These are phyloP conservation scores for Chaetomiaceae sp. DNA, from an alignment of 2,329 filamentous ascomycete species.

Conservation along the genomic window DNA sequence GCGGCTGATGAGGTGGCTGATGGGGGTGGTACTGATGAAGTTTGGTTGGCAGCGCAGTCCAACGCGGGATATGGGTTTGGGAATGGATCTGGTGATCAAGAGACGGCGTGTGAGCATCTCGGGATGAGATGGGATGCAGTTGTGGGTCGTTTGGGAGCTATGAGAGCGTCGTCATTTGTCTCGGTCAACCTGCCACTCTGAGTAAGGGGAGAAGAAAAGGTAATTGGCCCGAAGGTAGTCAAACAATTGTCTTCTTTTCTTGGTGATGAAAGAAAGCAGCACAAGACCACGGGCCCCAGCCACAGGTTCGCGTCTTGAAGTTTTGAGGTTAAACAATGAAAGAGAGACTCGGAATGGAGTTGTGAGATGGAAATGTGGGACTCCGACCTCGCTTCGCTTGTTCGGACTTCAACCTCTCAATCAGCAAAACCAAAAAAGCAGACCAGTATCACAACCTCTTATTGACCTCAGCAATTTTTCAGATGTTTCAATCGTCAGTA, in stretches of 20 bases:
- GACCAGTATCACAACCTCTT: too few species aligned
- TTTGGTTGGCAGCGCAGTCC: not conserved
- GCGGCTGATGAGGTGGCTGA: not conserved
- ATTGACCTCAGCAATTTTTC: too few species aligned
- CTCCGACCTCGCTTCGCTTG: not conserved
- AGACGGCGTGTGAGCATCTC: not conserved
- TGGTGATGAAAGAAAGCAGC: too few species aligned
- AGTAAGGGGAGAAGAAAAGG: too few species aligned
- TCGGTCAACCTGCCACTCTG: not conserved
- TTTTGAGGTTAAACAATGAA: not conserved
- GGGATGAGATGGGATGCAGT: not conserved
- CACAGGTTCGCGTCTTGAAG: too few species aligned
- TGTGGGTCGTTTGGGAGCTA: not conserved
- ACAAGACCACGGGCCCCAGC: too few species aligned
- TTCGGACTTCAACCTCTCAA: not conserved
- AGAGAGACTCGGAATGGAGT: too few species aligned
- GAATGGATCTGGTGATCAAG: not conserved
- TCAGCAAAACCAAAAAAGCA: too few species aligned
- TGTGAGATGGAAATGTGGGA: constrained; percentile 2
- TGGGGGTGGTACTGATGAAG: not conserved
- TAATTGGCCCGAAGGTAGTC: too few species aligned
- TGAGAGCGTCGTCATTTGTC: not conserved
- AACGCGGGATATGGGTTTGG: not conserved
- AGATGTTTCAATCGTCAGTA: too few species aligned
- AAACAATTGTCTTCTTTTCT: too few species aligned